Evolutionary conservation across 345 rosid species (phyloP).

Genomic region (Clarkia xantiana): DNA sequence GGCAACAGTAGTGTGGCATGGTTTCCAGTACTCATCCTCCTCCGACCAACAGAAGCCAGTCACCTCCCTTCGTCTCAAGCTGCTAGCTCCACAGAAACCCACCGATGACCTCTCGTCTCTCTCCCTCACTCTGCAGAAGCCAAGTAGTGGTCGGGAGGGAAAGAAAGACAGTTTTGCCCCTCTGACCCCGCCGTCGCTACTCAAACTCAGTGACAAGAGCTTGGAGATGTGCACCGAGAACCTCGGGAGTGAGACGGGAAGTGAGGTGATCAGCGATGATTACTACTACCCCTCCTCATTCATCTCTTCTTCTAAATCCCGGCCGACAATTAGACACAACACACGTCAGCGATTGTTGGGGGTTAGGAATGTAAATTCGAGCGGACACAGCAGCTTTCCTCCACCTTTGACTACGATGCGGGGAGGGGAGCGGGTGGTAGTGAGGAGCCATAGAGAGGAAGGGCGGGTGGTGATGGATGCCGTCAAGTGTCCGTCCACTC

Average conservation of each 20-base stretch:
- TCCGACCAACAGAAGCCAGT: conserved; percentile 16
- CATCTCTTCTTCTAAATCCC: conserved; percentile 2
- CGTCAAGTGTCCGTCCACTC: conserved; percentile 20
- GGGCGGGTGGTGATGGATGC: conserved; percentile 61
- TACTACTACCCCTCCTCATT: conserved; percentile 17
- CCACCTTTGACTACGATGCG: conserved; percentile 73
- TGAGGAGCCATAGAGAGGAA: conserved; percentile 56
- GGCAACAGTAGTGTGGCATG: conserved; percentile 65
- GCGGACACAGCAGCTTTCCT: conserved; percentile 33
- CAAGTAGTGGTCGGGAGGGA: conserved; percentile 11
- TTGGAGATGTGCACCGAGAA: conserved; percentile 77
- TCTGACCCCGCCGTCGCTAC: conserved; percentile 31
- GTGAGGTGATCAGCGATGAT: conserved; percentile 22
- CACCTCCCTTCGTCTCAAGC: conserved; percentile 37
- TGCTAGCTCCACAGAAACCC: conserved; percentile 26
- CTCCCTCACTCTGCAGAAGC: conserved; percentile 11
- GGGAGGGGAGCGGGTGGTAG: conserved; percentile 33
- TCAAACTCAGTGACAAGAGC: conserved; percentile 54
- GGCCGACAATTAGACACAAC: neutral
- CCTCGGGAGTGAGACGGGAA: conserved; percentile 79
- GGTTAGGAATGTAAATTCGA: neutral
- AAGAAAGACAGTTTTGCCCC: conserved; percentile 23
- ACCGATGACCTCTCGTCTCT: conserved; percentile 26
- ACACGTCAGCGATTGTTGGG: neutral
- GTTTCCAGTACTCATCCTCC: conserved; percentile 43